A percentile compares a stretch with the other conserved stretches of the same genome.
phyloP scores from a whole-genome alignment of 495 filamentous ascomycete species.

The Neurospora sp. region DNA sequence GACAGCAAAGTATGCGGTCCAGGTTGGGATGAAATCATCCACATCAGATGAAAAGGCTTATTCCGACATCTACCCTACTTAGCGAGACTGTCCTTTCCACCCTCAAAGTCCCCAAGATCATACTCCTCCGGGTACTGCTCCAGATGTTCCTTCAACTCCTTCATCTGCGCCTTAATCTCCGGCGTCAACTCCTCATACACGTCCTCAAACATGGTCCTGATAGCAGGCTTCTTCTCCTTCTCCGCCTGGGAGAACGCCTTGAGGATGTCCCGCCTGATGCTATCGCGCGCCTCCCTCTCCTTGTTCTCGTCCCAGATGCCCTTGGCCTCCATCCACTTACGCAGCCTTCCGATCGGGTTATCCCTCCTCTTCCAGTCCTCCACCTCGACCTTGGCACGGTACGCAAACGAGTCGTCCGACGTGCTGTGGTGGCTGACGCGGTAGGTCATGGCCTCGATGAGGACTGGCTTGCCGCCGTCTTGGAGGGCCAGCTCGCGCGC shows the following conservation, averaged over 20 bases:
- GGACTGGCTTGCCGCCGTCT: slow-evolving; percentile 66
- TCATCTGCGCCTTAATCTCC: slow-evolving; percentile 70
- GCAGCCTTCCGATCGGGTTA: slow-evolving; percentile 81
- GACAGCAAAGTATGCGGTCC: neutral
- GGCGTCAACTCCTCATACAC: slow-evolving; percentile 82
- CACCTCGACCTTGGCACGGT: slow-evolving; percentile 86
- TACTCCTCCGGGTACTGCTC: slow-evolving; percentile 91
- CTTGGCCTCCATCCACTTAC: slow-evolving; percentile 83
- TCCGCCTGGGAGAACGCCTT: slow-evolving; percentile 82
- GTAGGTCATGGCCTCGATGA: slow-evolving; percentile 97
- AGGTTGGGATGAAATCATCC: neutral
- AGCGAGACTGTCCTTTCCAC: slow-evolving; percentile 55
- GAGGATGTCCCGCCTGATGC: slow-evolving; percentile 61
- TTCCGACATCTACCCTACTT: neutral
- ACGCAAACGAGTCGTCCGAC: slow-evolving; percentile 94
- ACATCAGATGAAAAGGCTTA: neutral
- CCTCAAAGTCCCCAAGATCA: slow-evolving; percentile 68
- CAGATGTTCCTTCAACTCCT: slow-evolving; percentile 61
- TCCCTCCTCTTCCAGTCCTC: slow-evolving; percentile 97
- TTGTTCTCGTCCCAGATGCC: slow-evolving; percentile 74
- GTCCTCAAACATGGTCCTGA: slow-evolving; percentile 72
- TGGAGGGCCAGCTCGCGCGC: slow-evolving; percentile 68
- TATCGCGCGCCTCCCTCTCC: slow-evolving; percentile 61
- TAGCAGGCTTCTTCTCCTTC: slow-evolving; percentile 74
- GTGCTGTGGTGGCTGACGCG: slow-evolving; percentile 96